Evolutionary conservation across 2,329 filamentous ascomycete species (phyloP).

Genomic region (Trichoderma arundinaceum): DNA sequence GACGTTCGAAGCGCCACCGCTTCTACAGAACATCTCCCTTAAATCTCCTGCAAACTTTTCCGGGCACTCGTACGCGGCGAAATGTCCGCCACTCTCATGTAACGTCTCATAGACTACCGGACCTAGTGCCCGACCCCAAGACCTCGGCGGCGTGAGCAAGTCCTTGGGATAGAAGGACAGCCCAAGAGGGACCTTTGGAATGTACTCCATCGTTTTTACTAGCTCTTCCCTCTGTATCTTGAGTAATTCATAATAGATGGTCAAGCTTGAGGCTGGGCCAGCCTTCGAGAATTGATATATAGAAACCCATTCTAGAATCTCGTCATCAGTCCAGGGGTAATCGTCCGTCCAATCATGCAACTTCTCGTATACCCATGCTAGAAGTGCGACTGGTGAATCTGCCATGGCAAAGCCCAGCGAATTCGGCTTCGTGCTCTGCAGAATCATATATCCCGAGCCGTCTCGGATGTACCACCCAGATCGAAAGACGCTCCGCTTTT

Average conservation of each 20-base stretch:
- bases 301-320: slow-evolving; percentile 75
- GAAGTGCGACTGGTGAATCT: slow-evolving; percentile 71
- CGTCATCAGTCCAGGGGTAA: slow-evolving; percentile 77
- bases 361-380: slow-evolving; percentile 85
- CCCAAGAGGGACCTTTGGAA: slow-evolving; percentile 50
- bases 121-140: slow-evolving; percentile 65
- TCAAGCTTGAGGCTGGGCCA: slow-evolving; percentile 68
- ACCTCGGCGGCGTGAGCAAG: slow-evolving; percentile 57
- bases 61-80: slow-evolving; percentile 65
- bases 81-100: slow-evolving; percentile 62
- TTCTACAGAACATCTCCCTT: slow-evolving; percentile 40
- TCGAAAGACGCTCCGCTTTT: slow-evolving; percentile 54
- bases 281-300: slow-evolving; percentile 74
- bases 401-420: slow-evolving; percentile 72
- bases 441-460: slow-evolving; percentile 48
- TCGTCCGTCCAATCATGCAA: slow-evolving; percentile 75
- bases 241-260: slow-evolving; percentile 74
- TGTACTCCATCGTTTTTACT: slow-evolving; percentile 37
- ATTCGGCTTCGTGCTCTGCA: slow-evolving; percentile 69
- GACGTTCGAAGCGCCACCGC: slow-evolving; percentile 15
- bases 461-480: slow-evolving; percentile 62
- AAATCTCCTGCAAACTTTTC: slow-evolving; percentile 59
- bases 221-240: slow-evolving; percentile 46
- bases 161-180: slow-evolving; percentile 65
- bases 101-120: slow-evolving; percentile 62